These are phyloP conservation scores for Podila minutissima DNA, from an alignment of 192 early-diverging fungal species.

Conservation along the genomic window DNA sequence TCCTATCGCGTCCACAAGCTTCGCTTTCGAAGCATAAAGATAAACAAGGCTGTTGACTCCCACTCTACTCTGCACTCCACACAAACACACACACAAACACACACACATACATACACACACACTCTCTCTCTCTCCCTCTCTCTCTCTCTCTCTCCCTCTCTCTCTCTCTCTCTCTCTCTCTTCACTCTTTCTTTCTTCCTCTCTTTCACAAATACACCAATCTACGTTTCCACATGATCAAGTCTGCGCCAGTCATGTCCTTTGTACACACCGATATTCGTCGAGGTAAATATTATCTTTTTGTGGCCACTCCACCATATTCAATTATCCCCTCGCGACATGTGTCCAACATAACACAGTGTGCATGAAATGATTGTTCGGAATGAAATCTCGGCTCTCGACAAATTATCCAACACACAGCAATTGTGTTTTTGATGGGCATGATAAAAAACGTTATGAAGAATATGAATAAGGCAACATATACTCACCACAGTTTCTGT, in stretches of 20 bases:
- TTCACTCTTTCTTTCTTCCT: background rate
- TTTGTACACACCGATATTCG: constrained; percentile 21
- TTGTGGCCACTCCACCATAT: background rate
- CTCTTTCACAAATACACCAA: background rate
- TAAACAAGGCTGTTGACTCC: background rate
- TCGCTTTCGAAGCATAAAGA: background rate
- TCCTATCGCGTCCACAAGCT: background rate
- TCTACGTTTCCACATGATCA: background rate
- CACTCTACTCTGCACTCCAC: background rate
- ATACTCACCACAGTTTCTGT: too few species aligned
- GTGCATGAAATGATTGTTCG: too few species aligned
- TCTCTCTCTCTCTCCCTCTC: too few species aligned
- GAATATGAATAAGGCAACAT: background rate
- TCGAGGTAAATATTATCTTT: constrained; percentile 28
- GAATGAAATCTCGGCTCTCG: too few species aligned
- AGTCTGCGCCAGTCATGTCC: constrained; percentile 15
- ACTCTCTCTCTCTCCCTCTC: too few species aligned
- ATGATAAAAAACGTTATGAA: background rate
- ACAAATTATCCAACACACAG: too few species aligned
- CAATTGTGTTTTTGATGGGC: background rate
- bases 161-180: constrained; percentile 1
- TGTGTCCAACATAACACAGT: background rate
- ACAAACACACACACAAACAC: too few species aligned
- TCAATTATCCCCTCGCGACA: background rate
- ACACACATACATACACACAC: too few species aligned